Conservation (phyloP, 2,329 filamentous ascomycete species). For the Chrysoporthe puriensis region DNA sequence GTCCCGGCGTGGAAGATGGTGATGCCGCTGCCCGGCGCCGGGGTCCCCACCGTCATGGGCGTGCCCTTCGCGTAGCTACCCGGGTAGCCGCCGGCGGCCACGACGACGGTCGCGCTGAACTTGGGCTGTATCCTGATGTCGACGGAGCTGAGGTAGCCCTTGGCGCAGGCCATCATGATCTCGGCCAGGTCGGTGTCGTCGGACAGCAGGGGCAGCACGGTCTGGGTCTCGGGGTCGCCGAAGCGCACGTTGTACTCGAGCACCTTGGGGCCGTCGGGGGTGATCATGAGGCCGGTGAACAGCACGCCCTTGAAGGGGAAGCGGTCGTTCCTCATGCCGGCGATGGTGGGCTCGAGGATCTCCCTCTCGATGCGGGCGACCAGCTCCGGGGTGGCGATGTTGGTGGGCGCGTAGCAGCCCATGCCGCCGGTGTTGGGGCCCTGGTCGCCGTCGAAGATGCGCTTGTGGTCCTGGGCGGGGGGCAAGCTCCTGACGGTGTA, state of each 20-base stretch:
- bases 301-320: constrained; percentile 74
- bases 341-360: constrained; percentile 86
- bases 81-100: constrained; percentile 90
- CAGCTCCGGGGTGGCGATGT: constrained; percentile 74
- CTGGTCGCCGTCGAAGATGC: constrained; percentile 85
- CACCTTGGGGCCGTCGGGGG: constrained; percentile 75
- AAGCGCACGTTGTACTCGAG: constrained; percentile 94
- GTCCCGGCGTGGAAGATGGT: constrained; percentile 96
- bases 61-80: constrained; percentile 81
- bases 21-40: constrained; percentile 53
- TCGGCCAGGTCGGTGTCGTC: constrained; percentile 82
- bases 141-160: constrained; percentile 72
- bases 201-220: constrained; percentile 76
- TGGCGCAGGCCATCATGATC: constrained; percentile 83
- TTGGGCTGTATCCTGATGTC: constrained; percentile 68
- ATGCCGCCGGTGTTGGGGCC: constrained; percentile 97
- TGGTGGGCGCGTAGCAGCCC: constrained; percentile 95
- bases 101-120: constrained; percentile 90
- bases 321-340: constrained; percentile 83
- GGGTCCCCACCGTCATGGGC: constrained; percentile 53
- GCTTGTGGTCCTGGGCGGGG: constrained; percentile 95
- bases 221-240: constrained; percentile 91
- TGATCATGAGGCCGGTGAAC: constrained; percentile 95
- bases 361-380: constrained; percentile 77
- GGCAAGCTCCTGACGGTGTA: constrained; percentile 82